These are phyloP conservation scores for Epicoccum sorghinum DNA, from an alignment of 2,329 filamentous ascomycete genomes.

Conservation along the genomic window DNA sequence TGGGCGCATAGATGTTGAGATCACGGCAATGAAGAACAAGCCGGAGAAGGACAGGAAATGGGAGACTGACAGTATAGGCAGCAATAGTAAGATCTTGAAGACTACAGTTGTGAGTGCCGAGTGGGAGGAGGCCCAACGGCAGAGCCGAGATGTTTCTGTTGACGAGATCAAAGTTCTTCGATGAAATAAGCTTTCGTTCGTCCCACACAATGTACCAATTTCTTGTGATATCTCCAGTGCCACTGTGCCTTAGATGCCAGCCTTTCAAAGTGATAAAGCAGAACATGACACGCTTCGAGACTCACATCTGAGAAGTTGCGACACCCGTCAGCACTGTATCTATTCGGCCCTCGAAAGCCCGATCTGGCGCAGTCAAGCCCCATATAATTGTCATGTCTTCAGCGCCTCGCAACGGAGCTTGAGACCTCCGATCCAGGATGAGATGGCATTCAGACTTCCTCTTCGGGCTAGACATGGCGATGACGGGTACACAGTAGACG, in stretches of 20 bases:
- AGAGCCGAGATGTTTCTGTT: slow-evolving; percentile 20
- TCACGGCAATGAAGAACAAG: slow-evolving; percentile 28
- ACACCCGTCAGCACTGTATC: no score
- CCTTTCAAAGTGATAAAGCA: background rate
- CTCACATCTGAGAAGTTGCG: background rate
- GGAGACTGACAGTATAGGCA: slow-evolving; percentile 43
- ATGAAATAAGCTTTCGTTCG: background rate
- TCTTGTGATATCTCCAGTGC: background rate
- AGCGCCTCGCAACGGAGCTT: background rate
- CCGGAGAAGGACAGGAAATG: slow-evolving; percentile 32
- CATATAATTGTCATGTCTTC: background rate
- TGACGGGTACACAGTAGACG: slow-evolving; percentile 9
- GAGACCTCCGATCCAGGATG: background rate
- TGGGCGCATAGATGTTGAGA: slow-evolving; percentile 41
- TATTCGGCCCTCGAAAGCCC: background rate
- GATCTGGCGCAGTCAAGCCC: background rate
- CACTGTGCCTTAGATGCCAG: background rate
- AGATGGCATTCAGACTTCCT: background rate
- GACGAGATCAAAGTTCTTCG: slow-evolving; percentile 34
- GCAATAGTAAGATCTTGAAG: slow-evolving; percentile 44
- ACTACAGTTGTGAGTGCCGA: slow-evolving; percentile 44
- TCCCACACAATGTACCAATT: background rate
- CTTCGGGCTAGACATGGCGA: background rate
- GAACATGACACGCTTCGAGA: background rate
- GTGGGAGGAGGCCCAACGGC: slow-evolving; percentile 39